Percentiles rank a stretch among this genome's conserved stretches.
These are phyloP conservation scores for Thielaviopsis punctulata DNA, from an alignment of 2,329 filamentous ascomycete species.

Conservation along the genomic window DNA sequence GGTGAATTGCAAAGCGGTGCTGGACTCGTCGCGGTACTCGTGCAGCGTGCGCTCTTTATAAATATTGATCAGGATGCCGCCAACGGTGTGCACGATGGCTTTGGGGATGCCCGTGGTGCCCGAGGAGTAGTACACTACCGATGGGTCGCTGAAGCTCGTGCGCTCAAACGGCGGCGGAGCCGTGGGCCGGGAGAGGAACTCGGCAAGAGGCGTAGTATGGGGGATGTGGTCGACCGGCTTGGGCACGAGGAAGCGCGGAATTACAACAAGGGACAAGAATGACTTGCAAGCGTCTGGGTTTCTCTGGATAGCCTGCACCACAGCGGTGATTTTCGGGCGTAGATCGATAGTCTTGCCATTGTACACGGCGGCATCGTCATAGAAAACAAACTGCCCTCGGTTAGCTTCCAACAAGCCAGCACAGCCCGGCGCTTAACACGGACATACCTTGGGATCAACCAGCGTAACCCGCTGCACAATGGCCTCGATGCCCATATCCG, in stretches of 20 bases:
- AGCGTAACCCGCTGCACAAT: constrained; percentile 59
- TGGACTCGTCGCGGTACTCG: constrained; percentile 23
- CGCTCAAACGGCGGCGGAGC: constrained; percentile 20
- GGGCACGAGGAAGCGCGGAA: constrained; percentile 46
- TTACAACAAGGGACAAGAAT: constrained; percentile 46
- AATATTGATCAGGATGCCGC: constrained; percentile 39
- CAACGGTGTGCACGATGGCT: constrained; percentile 65
- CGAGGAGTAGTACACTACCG: constrained; percentile 61
- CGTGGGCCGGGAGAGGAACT: constrained; percentile 23
- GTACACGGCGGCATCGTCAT: constrained; percentile 66
- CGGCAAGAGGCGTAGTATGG: constrained; percentile 25
- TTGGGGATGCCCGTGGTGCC: constrained; percentile 75
- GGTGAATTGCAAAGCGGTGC: constrained; percentile 36
- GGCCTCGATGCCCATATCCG: constrained; percentile 69
- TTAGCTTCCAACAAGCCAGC: constrained; percentile 14
- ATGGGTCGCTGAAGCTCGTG: constrained; percentile 55
- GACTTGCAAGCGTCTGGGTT: constrained; percentile 44
- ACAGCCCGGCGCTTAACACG: constrained; percentile 23
- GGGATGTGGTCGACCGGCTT: constrained; percentile 40
- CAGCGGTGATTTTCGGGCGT: constrained; percentile 50
- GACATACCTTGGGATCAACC: constrained; percentile 42
- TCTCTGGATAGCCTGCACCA: constrained; percentile 45
- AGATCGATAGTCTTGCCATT: constrained; percentile 62
- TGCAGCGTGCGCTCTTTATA: constrained; percentile 42
- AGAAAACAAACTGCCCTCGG: constrained; percentile 44